These are phyloP conservation scores for Persicaria tinctoria DNA, from an alignment of 148 eudicot species.

Conservation along the genomic window DNA sequence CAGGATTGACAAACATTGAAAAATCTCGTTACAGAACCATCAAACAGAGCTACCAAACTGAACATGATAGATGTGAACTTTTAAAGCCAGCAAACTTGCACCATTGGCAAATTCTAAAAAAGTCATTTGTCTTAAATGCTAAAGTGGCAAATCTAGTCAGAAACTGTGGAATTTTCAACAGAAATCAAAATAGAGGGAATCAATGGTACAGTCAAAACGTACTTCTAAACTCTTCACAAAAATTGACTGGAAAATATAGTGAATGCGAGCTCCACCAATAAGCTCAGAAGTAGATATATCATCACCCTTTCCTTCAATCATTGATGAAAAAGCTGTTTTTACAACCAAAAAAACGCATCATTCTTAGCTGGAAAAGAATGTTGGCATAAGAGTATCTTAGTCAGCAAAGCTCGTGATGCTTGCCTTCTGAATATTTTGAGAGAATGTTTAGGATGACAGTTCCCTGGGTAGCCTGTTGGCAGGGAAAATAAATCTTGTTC, in stretches of 20 bases:
- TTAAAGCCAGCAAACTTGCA: slow-evolving; percentile 8
- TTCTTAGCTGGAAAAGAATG: slow-evolving; percentile 2
- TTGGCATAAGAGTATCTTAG: background rate
- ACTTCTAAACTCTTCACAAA: slow-evolving; percentile 97
- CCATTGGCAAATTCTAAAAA: background rate
- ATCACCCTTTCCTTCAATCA: slow-evolving; percentile 93
- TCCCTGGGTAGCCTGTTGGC: slow-evolving; percentile 72
- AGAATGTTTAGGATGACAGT: slow-evolving; percentile 80
- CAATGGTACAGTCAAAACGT: slow-evolving; percentile 10
- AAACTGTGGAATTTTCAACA: background rate
- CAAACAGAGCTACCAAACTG: background rate
- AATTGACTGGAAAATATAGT: slow-evolving; percentile 88
- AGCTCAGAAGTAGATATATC: slow-evolving; percentile 96
- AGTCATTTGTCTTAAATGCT: background rate
- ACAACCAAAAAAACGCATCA: slow-evolving; percentile 15
- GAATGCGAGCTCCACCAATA: slow-evolving; percentile 95
- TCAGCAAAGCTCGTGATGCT: background rate
- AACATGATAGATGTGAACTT: background rate
- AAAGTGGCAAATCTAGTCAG: background rate
- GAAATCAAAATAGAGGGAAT: slow-evolving; percentile 7
- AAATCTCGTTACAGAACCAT: background rate
- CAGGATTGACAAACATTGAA: slow-evolving; percentile 2
- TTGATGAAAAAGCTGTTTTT: slow-evolving; percentile 76
- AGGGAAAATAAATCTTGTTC: background rate
- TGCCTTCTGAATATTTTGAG: slow-evolving; percentile 90